Base-by-base conservation (phyloP, 1,139 yeast species). In the Saccharomyces hybrid region DNA sequence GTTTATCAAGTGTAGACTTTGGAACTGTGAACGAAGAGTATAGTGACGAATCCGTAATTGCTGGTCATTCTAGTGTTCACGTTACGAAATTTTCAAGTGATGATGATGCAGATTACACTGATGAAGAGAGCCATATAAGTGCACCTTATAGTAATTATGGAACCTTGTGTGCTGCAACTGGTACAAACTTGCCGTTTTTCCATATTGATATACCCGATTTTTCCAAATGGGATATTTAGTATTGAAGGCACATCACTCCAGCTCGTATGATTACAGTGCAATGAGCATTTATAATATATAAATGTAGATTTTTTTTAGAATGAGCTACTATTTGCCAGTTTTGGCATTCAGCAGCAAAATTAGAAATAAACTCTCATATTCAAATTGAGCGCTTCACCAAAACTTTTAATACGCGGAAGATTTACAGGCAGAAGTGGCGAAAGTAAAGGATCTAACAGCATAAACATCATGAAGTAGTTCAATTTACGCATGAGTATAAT, bases 151-250 rank as follows among this genome's bases (percentile, higher is more conserved):
- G 19, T 9, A 47, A 69, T 31, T 77, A 76, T 61, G 74, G 58
- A 14, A 51, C 62, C 1, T 54, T 73, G 54, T 83, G 91, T 26
- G 81, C 89, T 2, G 44, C 44, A 9, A 76, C 82, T 14, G 82
- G 84, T 53, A 87, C 96, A 1, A 79, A 84, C 66, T 81, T 89
- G 38, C 96, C 96, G 44, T 88, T 82, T 70, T 88, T 90, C 80
- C 96, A 89, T 71, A 75, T 88, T 57, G 96, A 89, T 53, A 83
- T 90, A 63, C 96, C 96, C 16, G 83, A 87, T 59, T 84, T 86
- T 61, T 73, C 71, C 21, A 63, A 69, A 49, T 70, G 71, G 68
- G 63, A 67, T 52, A 48, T 63, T 16, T 63, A 56, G 3, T 9
- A 9, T 9, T 11, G 11, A 28, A 28, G 4, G 31, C 8, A 2